Percentiles rank a stretch among this genome's conserved stretches.
Evolutionary conservation across 257 asterid species (phyloP).

Genomic region (Solanum ossicruentum): DNA sequence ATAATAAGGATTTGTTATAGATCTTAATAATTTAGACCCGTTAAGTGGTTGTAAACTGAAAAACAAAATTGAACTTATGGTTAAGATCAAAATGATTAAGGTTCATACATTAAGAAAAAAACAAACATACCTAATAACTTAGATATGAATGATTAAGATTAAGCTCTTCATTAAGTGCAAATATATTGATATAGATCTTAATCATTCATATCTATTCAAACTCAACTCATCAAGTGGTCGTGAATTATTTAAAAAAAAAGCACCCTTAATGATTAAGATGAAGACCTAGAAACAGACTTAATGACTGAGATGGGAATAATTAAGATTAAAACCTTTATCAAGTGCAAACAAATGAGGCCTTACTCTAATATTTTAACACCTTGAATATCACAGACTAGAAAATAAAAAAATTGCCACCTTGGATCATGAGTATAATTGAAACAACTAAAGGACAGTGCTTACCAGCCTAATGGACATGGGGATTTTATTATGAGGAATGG

Average conservation of each 20-base stretch:
- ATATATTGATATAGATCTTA: neutral
- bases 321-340: neutral
- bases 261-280: neutral
- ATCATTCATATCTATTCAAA: neutral
- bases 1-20: neutral
- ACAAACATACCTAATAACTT: too few relatives aligned
- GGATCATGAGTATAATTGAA: neutral
- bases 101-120: too few relatives aligned
- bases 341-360: neutral
- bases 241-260: neutral
- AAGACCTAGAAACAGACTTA: neutral
- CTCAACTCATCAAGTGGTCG: neutral
- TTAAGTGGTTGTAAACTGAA: neutral
- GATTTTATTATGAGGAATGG: constrained; percentile 68
- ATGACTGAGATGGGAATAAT: neutral
- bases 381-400: neutral
- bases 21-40: neutral
- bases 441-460: neutral
- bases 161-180: too few relatives aligned
- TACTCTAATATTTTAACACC: neutral
- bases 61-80: too few relatives aligned
- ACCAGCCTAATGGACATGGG: constrained; percentile 80
- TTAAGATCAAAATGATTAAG: too few relatives aligned
- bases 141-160: neutral
- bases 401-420: neutral